Percentiles rank a stretch among this genome's conserved stretches.
These are phyloP conservation scores for Hericium alpestre DNA, from an alignment of 768 basidiomycete species.

Conservation along the genomic window DNA sequence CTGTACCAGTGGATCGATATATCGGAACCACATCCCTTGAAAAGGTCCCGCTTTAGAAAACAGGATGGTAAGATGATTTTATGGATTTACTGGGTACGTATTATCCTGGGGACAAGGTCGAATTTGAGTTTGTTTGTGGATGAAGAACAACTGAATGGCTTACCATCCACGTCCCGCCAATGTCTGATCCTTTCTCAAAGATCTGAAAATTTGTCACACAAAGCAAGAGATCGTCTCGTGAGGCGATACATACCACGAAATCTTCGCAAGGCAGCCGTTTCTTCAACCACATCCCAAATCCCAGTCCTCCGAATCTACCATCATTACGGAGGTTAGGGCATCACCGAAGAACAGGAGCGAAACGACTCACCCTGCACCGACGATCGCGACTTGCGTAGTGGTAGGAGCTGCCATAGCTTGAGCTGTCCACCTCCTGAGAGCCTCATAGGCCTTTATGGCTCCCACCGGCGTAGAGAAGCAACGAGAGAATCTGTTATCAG, in stretches of 20 bases:
- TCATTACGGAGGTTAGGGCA: no score
- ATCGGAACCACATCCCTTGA: not conserved
- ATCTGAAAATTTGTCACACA: not conserved
- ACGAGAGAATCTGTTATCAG: no score
- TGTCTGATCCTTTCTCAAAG: not conserved
- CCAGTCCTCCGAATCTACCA: not conserved
- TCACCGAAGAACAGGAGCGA: no score
- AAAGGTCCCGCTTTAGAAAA: not conserved
- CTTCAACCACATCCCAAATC: not conserved
- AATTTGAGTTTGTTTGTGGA: not conserved
- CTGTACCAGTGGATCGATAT: not conserved
- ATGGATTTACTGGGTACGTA: not conserved
- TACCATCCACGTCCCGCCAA: conserved; percentile 3
- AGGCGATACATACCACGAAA: not conserved
- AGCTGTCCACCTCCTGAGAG: no score
- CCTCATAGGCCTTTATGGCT: no score
- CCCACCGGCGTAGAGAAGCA: no score
- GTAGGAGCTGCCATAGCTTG: no score
- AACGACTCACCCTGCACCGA: not conserved
- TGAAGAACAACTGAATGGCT: not conserved
- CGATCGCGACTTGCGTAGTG: not conserved
- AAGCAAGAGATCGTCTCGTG: not conserved
- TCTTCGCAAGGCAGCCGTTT: not conserved
- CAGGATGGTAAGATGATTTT: not conserved
- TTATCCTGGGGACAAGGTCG: not conserved